These are phyloP conservation scores for Reticulascus tulasneorum DNA, from an alignment of 2,329 filamentous ascomycete genomes.

Conservation along the genomic window DNA sequence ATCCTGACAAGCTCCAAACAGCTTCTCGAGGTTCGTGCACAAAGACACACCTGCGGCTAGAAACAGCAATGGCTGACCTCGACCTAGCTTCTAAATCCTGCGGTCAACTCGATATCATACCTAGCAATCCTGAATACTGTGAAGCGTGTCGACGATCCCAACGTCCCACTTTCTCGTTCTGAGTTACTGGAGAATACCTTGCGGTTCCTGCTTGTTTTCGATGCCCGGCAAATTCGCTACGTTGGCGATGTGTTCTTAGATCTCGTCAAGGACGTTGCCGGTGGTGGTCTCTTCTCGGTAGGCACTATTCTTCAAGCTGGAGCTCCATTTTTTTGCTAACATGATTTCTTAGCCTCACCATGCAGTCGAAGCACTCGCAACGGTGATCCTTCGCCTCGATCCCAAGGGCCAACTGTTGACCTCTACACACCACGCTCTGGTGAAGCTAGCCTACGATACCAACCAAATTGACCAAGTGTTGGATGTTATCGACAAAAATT, in stretches of 20 bases:
- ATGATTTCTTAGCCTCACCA: conserved; percentile 36
- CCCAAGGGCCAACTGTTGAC: conserved; percentile 64
- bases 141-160: conserved; percentile 16
- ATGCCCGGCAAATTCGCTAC: conserved; percentile 50
- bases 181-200: conserved; percentile 37
- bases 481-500: conserved; percentile 59
- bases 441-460: conserved; percentile 55
- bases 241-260: conserved; percentile 37
- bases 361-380: conserved; percentile 40
- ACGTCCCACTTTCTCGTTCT: conserved; percentile 5
- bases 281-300: conserved; percentile 39
- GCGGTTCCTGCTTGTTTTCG: conserved; percentile 44
- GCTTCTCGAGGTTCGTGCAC: conserved; percentile 36
- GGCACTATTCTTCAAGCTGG: conserved; percentile 8
- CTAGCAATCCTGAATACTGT: conserved; percentile 42
- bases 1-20: conserved; percentile 29
- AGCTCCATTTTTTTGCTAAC: conserved; percentile 10
- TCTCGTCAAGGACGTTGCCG: conserved; percentile 37
- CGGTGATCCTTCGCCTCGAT: conserved; percentile 62
- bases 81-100: conserved; percentile 42
- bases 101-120: conserved; percentile 47
- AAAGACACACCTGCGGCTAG: not conserved
- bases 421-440: conserved; percentile 54
- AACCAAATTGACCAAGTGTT: conserved; percentile 51
- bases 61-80: not conserved